These are phyloP conservation scores for Pseudogymnoascus sp. DNA, from an alignment of 2,329 filamentous ascomycete genomes.

Conservation along the genomic window DNA sequence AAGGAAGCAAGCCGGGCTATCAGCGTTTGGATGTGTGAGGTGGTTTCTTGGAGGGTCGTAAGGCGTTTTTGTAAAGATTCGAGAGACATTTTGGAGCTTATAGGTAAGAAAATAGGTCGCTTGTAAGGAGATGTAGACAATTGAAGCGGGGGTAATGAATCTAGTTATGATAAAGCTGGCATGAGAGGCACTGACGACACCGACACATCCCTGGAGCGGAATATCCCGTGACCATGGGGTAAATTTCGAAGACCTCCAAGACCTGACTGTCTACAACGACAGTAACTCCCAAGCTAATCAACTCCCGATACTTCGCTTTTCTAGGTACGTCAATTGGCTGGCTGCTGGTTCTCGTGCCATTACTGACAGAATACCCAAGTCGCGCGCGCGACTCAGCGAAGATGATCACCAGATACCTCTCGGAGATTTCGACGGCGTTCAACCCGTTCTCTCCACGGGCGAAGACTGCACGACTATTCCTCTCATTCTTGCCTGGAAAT, in stretches of 20 bases:
- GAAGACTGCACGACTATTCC: slow-evolving; percentile 80
- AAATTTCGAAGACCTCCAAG: slow-evolving; percentile 4
- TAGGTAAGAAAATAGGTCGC: not conserved
- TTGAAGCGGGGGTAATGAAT: not conserved
- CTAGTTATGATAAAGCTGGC: slow-evolving; percentile 4
- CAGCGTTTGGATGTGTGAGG: slow-evolving; percentile 48
- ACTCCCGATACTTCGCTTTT: slow-evolving; percentile 4
- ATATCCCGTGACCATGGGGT: slow-evolving; percentile 8
- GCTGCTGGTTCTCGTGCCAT: not conserved
- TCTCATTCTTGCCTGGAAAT: slow-evolving; percentile 73
- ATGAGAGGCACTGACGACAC: not conserved
- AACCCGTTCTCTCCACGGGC: slow-evolving; percentile 79
- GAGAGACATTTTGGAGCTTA: slow-evolving; percentile 45
- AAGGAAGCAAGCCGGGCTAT: slow-evolving; percentile 53
- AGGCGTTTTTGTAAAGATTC: slow-evolving; percentile 56
- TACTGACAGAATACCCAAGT: not conserved
- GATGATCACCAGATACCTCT: slow-evolving; percentile 84
- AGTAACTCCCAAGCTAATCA: slow-evolving; percentile 5
- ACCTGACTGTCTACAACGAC: not conserved
- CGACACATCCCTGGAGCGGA: not conserved
- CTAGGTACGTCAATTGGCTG: not conserved
- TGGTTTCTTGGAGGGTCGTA: slow-evolving; percentile 52
- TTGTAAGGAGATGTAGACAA: not conserved
- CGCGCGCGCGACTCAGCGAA: slow-evolving; percentile 24
- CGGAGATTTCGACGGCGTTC: slow-evolving; percentile 77